Percentiles rank a stretch among this genome's conserved stretches.
Evolutionary conservation across 129 eudicot genomes (phyloP).

Genomic region (Lactuca saligna): DNA sequence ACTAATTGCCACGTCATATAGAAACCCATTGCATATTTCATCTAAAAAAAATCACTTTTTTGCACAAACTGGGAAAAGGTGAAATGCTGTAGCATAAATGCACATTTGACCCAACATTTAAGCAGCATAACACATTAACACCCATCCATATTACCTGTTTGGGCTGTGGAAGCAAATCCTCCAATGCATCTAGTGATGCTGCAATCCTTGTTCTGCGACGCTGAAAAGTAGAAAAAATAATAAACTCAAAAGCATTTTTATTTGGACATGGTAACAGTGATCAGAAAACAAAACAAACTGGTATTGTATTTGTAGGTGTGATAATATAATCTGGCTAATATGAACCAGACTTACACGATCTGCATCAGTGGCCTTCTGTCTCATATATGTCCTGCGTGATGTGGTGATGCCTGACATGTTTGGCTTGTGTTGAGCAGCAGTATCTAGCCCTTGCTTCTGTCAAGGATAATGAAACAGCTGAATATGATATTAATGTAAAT

Average conservation of each 20-base stretch:
- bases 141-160: constrained; percentile 33
- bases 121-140: too few relatives aligned
- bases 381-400: constrained; percentile 28
- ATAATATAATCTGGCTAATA: neutral
- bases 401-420: constrained; percentile 24
- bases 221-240: constrained; percentile 36
- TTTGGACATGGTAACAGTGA: neutral
- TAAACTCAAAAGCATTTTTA: neutral
- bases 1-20: too few relatives aligned
- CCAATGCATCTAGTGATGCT: constrained; percentile 49
- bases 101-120: too few relatives aligned
- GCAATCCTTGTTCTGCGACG: constrained; percentile 49
- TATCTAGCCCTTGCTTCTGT: constrained; percentile 38
- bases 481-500: neutral
- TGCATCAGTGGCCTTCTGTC: constrained; percentile 37
- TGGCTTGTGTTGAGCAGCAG: constrained; percentile 34
- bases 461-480: constrained; percentile 17
- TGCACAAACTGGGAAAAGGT: too few relatives aligned
- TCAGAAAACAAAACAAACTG: neutral
- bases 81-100: too few relatives aligned
- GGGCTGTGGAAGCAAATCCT: constrained; percentile 49
- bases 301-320: neutral
- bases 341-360: constrained; percentile 52
- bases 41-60: too few relatives aligned
- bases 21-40: too few relatives aligned